Conservation (phyloP, 73 alveolate genomes). For the Stentor coeruleus region DNA sequence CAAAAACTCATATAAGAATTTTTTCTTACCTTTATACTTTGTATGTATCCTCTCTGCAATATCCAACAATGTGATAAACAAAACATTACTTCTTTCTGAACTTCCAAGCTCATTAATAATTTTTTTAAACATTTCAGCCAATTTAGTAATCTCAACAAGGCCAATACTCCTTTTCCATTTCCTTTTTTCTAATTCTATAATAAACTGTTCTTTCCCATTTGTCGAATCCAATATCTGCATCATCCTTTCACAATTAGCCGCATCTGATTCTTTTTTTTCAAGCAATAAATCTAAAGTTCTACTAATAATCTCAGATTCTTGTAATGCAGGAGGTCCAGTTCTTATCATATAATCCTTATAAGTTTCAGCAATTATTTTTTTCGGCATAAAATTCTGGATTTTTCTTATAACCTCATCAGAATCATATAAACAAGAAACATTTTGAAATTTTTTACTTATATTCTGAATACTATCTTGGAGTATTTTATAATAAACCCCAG, state of each 20-base stretch:
- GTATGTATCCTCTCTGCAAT: not conserved
- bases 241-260: not conserved
- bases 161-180: not conserved
- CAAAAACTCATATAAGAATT: not conserved
- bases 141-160: not conserved
- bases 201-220: not conserved
- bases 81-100: not conserved
- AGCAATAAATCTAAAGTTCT: not conserved
- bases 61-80: too few species aligned
- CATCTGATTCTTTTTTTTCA: not conserved
- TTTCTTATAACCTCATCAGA: not conserved
- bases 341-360: too few species aligned
- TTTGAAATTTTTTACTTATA: not conserved
- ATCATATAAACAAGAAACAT: not conserved
- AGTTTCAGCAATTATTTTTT: not conserved
- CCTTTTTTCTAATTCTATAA: not conserved
- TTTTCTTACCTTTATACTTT: too few species aligned
- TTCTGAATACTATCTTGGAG: not conserved
- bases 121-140: not conserved
- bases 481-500: not conserved
- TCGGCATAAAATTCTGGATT: not conserved
- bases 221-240: not conserved
- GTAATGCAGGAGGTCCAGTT: not conserved
- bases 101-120: not conserved
- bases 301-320: not conserved